Evolutionary conservation across 176 grass and related monocot genomes (phyloP), one percentile per base, ranked within the genome.

Genomic region (Puya raimondii): DNA sequence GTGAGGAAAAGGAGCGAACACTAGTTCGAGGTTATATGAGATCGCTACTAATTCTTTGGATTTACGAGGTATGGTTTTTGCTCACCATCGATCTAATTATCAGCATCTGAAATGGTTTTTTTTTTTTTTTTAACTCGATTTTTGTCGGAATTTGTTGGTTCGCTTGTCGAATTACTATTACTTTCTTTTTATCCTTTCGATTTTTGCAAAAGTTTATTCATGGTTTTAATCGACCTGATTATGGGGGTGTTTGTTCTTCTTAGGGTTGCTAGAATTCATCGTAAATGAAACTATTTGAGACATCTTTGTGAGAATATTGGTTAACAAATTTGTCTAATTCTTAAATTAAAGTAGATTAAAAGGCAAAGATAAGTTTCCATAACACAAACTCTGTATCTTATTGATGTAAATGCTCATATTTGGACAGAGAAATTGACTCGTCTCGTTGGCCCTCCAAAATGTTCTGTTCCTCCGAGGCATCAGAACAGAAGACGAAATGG

Each of bases 401-500:
- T 20, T 59, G 56, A 59, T 16, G 9, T 16, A n/a, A 15, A 59
- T 20, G n/a, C 15, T 59, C 56, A 22, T 59, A 1, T 59, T 59
- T 22, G 7, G 56, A 22, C 56, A 59, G 56, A 59, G 10, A 59
- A 59, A 20, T 59, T 59, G 56, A 59, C 56, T 7, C 6, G 20
- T 59, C 3, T n/a, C 20, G 56, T 59, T 59, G 22, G 16, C 17
- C 56, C 56, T 59, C 20, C 16, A 59, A 59, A n/a, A 59, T 59
- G 56, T 59, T 59, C 12, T 59, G 56, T 21, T 59, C 71, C 51
- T 80, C 70, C 15, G 23, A 80, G 66, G 58, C 50, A 16, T 52
- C 61, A 72, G 64, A 72, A 72, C 50, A 23, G 26, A 70, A 53
- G 48, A 47, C 67, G 70, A 20, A 64, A 97, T 97, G 94, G 73